Conservation (phyloP, 169 alveolate species). For the Eimeria brunetti region DNA sequence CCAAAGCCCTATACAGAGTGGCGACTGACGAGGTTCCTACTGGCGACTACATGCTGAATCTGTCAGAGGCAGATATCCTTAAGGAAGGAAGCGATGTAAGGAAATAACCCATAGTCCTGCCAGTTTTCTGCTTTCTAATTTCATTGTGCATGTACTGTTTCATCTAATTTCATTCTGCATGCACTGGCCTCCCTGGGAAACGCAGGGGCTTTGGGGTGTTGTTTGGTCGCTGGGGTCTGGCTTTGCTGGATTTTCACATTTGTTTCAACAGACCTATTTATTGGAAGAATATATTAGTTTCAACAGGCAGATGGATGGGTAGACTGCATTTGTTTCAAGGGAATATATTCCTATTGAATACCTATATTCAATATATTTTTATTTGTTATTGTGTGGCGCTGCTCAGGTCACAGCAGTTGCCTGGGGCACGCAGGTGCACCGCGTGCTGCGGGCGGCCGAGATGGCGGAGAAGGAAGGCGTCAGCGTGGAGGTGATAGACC, state of each 20-base stretch:
- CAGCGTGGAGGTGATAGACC: slow-evolving; percentile 95
- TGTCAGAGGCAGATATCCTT: slow-evolving; percentile 96
- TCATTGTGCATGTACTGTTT: background rate
- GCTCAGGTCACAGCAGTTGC: slow-evolving; percentile 90
- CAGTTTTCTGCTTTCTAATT: background rate
- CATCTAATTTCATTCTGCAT: no score
- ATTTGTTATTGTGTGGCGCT: background rate
- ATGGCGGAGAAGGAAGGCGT: slow-evolving; percentile 93
- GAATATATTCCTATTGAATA: background rate
- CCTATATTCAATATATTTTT: background rate
- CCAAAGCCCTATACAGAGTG: slow-evolving; percentile 97
- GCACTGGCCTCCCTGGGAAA: no score
- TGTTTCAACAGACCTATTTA: no score
- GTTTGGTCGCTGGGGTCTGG: no score
- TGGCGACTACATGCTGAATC: slow-evolving; percentile 94
- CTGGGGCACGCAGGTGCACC: slow-evolving; percentile 91
- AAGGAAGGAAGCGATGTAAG: slow-evolving; percentile 94
- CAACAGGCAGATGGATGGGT: no score
- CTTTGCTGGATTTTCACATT: no score
- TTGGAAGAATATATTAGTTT: no score
- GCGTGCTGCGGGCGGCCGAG: slow-evolving; percentile 93
- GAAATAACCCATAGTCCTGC: background rate
- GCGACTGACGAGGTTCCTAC: slow-evolving; percentile 95
- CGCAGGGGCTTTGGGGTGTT: no score
- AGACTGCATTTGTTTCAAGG: background rate